Conservation (phyloP, 2,329 filamentous ascomycete genomes). For the Clarireedia hainanense region DNA sequence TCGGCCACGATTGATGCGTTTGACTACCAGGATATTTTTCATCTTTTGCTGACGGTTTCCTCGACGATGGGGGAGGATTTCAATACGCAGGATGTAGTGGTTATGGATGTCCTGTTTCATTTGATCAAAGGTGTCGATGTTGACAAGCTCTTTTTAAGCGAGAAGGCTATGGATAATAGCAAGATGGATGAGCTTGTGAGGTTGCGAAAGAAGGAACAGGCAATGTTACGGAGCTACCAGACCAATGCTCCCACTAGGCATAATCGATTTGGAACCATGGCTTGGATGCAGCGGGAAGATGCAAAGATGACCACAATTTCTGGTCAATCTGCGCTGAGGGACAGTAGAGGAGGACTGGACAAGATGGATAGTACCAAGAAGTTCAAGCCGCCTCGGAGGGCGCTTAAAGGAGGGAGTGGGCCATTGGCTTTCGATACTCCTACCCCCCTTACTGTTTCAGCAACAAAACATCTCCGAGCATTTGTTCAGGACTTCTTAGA, state of each 20-base stretch:
- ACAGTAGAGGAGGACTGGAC: conserved; percentile 63
- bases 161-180: conserved; percentile 59
- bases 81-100: conserved; percentile 74
- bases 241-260: conserved; percentile 78
- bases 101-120: conserved; percentile 90
- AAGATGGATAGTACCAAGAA: conserved; percentile 91
- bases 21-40: conserved; percentile 82
- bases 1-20: conserved; percentile 86
- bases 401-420: conserved; percentile 52
- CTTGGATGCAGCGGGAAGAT: conserved; percentile 87
- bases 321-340: conserved; percentile 75
- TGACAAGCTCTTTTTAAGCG: conserved; percentile 76
- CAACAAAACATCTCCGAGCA: conserved; percentile 65
- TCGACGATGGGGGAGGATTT: conserved; percentile 95
- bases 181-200: conserved; percentile 66
- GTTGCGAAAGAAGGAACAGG: conserved; percentile 73
- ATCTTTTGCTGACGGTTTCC: conserved; percentile 74
- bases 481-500: conserved; percentile 95
- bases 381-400: conserved; percentile 71
- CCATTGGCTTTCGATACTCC: conserved; percentile 70
- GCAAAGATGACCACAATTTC: conserved; percentile 79
- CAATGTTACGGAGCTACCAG: conserved; percentile 71
- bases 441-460: conserved; percentile 60
- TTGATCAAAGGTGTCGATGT: conserved; percentile 83
- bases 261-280: conserved; percentile 93